Base-by-base conservation (phyloP, 2,329 filamentous ascomycete species). In the Stagonosporopsis vannaccii region DNA sequence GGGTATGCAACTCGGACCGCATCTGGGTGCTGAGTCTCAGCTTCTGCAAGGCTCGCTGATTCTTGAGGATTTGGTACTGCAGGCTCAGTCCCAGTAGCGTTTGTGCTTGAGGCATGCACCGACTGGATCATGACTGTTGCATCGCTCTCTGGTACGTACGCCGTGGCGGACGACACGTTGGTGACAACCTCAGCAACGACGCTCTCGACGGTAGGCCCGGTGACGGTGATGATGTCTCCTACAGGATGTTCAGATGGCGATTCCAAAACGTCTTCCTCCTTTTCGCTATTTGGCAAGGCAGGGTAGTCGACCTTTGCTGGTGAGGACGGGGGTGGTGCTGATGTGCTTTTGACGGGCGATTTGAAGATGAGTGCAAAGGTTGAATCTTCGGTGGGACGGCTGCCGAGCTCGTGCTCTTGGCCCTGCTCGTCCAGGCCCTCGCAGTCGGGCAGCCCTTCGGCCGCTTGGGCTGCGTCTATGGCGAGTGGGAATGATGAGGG, bases 291-390 rank as follows among this genome's bases (percentile, higher is more conserved):
- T 6, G 62, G 60, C 19, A 70, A 42, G 17, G 59, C 20, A 2
- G 67, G 67, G 30, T 64, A 68, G n/a, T 58, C 48, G 6, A 67
- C 46, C 39, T 61, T 57, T 12, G 57, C 56, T 5, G 56, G 55
- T 5, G 61, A 55, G 11, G 9, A 28, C 15, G 19, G 45, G 39
- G 2, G 13, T 6, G 13, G 25, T 33, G 36, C 13, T 11, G 46
- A 33, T 20, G 44, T 28, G 12, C 19, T 20, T 36, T 68, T 67
- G 15, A 25, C 40, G n/a, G 69, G 62, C 1, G 67, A 68, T 19
- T 61, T 60, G 51, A 72, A 72, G n/a, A 70, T 48, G 4, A 58
- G 56, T 7, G 56, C 54, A 20, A 53, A 53, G 8, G 64, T 72
- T 1, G 59, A 60, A 25, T 71, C 67, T 20, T 70, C 62, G 1